phyloP scores from a whole-genome alignment of 1,284 basidiomycete genomes.

The Cerioporus squamosus region DNA sequence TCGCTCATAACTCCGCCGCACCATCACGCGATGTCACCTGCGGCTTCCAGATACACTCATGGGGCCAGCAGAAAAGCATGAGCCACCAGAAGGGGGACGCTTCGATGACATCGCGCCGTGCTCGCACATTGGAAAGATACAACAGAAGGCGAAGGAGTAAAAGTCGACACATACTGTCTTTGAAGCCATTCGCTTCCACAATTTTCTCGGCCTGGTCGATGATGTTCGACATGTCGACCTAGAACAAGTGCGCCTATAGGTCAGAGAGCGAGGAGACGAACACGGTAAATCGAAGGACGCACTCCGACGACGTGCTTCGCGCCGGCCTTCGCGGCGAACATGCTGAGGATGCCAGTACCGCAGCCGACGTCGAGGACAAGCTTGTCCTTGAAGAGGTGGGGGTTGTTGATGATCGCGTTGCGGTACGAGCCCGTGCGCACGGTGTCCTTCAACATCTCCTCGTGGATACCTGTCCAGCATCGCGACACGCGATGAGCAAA shows the following conservation, averaged over 20 bases:
- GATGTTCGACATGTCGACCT: constrained; percentile 99
- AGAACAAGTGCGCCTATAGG: not conserved
- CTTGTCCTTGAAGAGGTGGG: constrained; percentile 96
- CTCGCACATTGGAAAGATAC: no score
- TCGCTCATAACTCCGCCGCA: no score
- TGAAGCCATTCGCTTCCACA: constrained; percentile 95
- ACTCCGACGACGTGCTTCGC: constrained; percentile 96
- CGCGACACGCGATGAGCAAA: constrained; percentile 9
- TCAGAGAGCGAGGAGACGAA: not conserved
- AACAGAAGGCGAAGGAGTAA: no score
- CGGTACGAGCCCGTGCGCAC: constrained; percentile 97
- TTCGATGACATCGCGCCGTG: no score
- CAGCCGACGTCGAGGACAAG: constrained; percentile 98
- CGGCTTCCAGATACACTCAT: no score
- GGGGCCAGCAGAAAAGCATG: no score
- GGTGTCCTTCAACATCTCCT: constrained; percentile 99
- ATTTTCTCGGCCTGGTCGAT: constrained; percentile 99
- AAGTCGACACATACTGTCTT: constrained; percentile 72
- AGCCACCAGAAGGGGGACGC: no score
- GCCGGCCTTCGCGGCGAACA: constrained; percentile 99
- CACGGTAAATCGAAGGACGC: constrained; percentile 9
- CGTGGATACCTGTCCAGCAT: constrained; percentile 75
- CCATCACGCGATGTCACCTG: no score
- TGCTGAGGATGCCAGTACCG: constrained; percentile 97
- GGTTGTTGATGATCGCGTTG: constrained; percentile 93